Base-by-base conservation (phyloP, 2,329 filamentous ascomycete species). In the Grosmannia huntii region DNA sequence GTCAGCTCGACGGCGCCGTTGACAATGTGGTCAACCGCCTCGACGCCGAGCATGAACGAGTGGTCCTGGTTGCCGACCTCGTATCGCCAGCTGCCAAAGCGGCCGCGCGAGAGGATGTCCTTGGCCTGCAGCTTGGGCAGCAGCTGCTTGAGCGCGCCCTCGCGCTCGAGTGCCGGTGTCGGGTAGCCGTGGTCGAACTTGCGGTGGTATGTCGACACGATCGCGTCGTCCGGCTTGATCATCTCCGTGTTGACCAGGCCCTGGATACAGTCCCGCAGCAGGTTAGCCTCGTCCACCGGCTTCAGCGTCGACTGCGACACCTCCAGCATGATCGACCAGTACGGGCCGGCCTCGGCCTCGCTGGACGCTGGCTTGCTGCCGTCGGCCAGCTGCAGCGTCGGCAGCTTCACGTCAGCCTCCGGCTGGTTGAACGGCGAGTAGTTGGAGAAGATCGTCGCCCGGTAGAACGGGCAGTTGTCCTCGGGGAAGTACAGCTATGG, bases 321-420 rank as follows among this genome's bases (percentile, higher is more conserved):
- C 76, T 99, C 94, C 66, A 99, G 78, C 94, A 99, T 99, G 79
- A 99, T 95, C 63, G 92, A 97, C 94, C 94, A 99, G 84, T 99
- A 99, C 49, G 94, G 94, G 38, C 94, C 94, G 68, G 87, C 83
- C 78, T 94, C 82, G 61, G 89, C 75, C 68, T 88, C 84, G 55
- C 78, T 79, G 66, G 83, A 88, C 62, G 78, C 73, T 59, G 90
- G 82, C 76, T 90, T 89, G 73, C 84, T 87, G 71, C 94, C 94
- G 67, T 96, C 81, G 59, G 87, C 94, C 49, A 91, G 80, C 72
- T 91, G 87, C 66, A 90, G 76, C 25, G 94, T 97, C 46, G 90
- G 83, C 59, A 99, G 84, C 80, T 95, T 94, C 70, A 80, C 85
- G 59, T 86, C 84, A 60, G 84, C 79, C 64, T 88, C 78, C 38